Base-by-base conservation (phyloP, 805 yeast genomes). In the Kuraishia floccosa region DNA sequence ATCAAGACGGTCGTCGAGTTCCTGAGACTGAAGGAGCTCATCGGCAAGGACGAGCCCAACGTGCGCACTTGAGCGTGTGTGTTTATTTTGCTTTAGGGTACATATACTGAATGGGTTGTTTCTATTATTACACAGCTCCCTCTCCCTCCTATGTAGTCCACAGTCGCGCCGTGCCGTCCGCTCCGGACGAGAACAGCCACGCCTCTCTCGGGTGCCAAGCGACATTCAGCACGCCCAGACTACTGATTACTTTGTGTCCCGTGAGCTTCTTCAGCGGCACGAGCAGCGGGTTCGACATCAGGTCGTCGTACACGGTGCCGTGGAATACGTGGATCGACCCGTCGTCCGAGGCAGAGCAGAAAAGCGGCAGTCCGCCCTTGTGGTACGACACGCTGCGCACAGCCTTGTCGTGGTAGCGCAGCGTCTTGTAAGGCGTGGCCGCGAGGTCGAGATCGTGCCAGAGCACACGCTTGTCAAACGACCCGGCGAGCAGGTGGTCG, bases 181-280 rank as follows among this genome's bases (percentile, higher is more conserved):
- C 97, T 46, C 97, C 98, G 8, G 95, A 84, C 50, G 91, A 78
- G 54, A 91, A 86, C 49, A 91, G 65, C 98, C 98, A 91, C 1
- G 98, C 96, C 59, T 91, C 97, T 46, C 78, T 76, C 41, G 97
- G 97, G 65, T 91, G 98, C 98, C 98, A 91, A 30, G 72, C 72
- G 30, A 81, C 71, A 49, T 76, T 80, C 49, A 91, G 65, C 11
- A 91, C 94, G 49, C 98, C 98, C 35, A 91, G 60, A 48, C 81
- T 78, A 43, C 72, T 72, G 14, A 74, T 61, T 28, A 85, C 68
- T 52, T 79, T 76, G 58, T 91, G 98, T 8, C 97, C 98, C 27
- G 79, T 74, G 50, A 91, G 65, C 50, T 87, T 86, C 72, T 91
- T 91, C 58, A 91, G 69, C 33, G 98, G 98, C 27, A 91, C 98